Evolutionary conservation across 805 yeast species (phyloP), one percentile per base, ranked within the genome.

Genomic region (Candida wancherniae): DNA sequence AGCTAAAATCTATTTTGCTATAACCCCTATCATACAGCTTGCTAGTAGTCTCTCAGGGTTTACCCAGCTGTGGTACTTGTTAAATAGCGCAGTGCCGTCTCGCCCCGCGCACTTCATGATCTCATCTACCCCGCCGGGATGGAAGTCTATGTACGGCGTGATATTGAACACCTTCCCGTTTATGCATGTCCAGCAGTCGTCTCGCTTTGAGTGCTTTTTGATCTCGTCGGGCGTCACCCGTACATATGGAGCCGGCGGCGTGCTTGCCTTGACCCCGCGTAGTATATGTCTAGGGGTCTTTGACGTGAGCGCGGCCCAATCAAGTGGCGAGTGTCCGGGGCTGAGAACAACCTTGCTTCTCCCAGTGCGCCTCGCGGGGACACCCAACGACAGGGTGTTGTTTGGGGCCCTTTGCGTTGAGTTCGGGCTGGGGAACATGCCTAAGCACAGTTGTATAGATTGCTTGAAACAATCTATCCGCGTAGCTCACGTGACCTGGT

Each of bases 41-140:
- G 77, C 86, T 34, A 90, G 61, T 70, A 90, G 74, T 38, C 86
- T 59, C 41, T 88, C 96, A 29, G 67, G 84, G 53, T 84, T 90
- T 5, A 90, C 95, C 98, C 71, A 65, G 26, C 60, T 53, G 40
- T 73, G 79, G 40, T 80, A 83, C 56, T 78, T 77, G 55, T 79
- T 75, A 49, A 90, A 90, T 38, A 84, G 50, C 3, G 58, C 44
- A 3, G 95, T 85, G 1, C 90, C 92, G 52, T 90, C 97, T 29
- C 67, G 66, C 0, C 96, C 96, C 1, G 94, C 92, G 47, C 82
- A 75, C 29, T 75, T 71, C 75, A 84, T 64, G 24, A 90, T 60
- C 48, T 86, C 84, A 5, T 74, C 76, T 4, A 67, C 77, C 2
- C 98, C 98, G 20, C 98, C 98, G 0, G 98, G 98, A 45, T 90